Conservation (phyloP, 1,284 basidiomycete genomes). For the Bjerkandera adusta region DNA sequence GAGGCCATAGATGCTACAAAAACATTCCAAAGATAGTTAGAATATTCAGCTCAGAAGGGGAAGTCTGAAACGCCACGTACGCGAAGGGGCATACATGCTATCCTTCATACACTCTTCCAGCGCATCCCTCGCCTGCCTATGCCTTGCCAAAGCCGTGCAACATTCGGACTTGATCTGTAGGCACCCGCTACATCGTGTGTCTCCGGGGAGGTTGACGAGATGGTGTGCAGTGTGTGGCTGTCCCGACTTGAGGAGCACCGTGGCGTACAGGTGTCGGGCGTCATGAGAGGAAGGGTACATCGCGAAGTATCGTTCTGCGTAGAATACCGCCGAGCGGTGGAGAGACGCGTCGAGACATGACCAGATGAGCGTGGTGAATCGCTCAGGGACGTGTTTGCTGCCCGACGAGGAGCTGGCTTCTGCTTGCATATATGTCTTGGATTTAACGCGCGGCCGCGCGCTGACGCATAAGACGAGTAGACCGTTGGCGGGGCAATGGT, state of each 20-base stretch:
- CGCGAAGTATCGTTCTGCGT: constrained; percentile 76
- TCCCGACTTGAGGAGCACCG: constrained; percentile 67
- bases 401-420: constrained; percentile 44
- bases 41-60: constrained; percentile 11
- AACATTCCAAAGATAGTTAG: constrained; percentile 21
- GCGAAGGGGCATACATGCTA: constrained; percentile 46
- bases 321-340: constrained; percentile 74
- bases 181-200: constrained; percentile 70
- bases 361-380: constrained; percentile 70
- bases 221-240: constrained; percentile 78
- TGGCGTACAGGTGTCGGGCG: constrained; percentile 82
- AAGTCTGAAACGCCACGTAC: constrained; percentile 38
- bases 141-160: constrained; percentile 67
- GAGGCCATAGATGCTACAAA: constrained; percentile 47
- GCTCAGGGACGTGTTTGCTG: constrained; percentile 45
- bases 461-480: constrained; percentile 2
- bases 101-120: constrained; percentile 60
- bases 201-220: constrained; percentile 60
- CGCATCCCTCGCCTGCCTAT: constrained; percentile 70
- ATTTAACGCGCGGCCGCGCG: constrained; percentile 7
- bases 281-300: constrained; percentile 72
- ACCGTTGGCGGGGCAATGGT: too few species aligned
- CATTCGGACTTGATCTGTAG: constrained; percentile 79
- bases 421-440: constrained; percentile 47
- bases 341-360: constrained; percentile 77